A percentile compares a stretch with the other conserved stretches of the same genome.
These are phyloP conservation scores for Lentinus tigrinus DNA, from an alignment of 768 basidiomycete genomes.

Conservation along the genomic window DNA sequence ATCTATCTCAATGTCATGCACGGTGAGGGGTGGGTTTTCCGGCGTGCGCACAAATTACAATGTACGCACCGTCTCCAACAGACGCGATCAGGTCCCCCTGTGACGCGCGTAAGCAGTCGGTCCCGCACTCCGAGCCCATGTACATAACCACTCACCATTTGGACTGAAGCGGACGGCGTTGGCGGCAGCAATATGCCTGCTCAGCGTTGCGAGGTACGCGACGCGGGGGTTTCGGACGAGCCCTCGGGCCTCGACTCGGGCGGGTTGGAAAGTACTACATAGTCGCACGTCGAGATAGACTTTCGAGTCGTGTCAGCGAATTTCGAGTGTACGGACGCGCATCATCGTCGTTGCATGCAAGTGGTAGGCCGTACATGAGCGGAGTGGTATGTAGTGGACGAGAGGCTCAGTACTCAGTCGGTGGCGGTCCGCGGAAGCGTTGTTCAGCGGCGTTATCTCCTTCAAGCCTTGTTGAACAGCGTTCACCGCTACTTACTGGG, in stretches of 20 bases:
- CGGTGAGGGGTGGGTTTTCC: neutral
- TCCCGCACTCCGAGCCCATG: neutral
- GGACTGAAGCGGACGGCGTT: slow-evolving; percentile 97
- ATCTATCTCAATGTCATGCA: slow-evolving; percentile 56
- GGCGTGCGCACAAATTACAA: neutral
- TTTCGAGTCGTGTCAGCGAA: slow-evolving; percentile 96
- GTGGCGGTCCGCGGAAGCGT: no score
- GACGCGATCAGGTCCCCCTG: slow-evolving; percentile 92
- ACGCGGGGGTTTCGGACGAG: slow-evolving; percentile 52
- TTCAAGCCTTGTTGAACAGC: no score
- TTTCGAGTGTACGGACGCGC: slow-evolving; percentile 89
- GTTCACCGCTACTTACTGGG: no score
- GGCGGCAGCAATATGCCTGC: slow-evolving; percentile 89
- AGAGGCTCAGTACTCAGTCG: neutral
- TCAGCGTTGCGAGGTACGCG: slow-evolving; percentile 93
- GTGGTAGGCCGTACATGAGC: neutral
- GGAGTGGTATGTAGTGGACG: neutral
- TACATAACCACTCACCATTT: slow-evolving; percentile 57
- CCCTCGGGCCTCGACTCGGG: slow-evolving; percentile 62
- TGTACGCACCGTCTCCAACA: slow-evolving; percentile 86
- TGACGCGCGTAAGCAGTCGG: slow-evolving; percentile 8
- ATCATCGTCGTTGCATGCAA: slow-evolving; percentile 36
- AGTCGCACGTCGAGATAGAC: slow-evolving; percentile 94
- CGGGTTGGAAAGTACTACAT: slow-evolving; percentile 92
- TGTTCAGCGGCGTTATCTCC: no score